Base-by-base conservation (phyloP, 2,329 filamentous ascomycete genomes). In the Neurospora crassa region DNA sequence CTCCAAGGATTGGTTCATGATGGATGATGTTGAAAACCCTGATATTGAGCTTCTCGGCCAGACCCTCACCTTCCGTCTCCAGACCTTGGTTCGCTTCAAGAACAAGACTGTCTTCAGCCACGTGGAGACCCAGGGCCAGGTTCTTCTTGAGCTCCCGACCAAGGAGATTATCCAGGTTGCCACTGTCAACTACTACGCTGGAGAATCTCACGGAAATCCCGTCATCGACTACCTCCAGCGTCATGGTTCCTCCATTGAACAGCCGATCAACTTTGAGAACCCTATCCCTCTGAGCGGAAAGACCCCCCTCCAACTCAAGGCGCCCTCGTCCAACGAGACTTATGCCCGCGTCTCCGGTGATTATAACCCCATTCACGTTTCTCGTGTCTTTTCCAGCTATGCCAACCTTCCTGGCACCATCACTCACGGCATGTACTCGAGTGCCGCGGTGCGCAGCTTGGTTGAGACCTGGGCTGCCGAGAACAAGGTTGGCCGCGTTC, bases 351-450 rank as follows among this genome's bases (percentile, higher is more conserved):
- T 99, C 20, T 99, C 96, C 69, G 96, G 96, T 67, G 96, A 99
- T 81, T 99, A 94, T 88, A 99, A 99, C 83, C 96, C 96, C 34
- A 99, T 99, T 74, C 96, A 99, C 85, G 96, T 99, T 67, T 97
- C 96, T 14, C 92, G 96, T 71, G 93, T 97, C 70, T 99, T 99
- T 83, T 92, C 96, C 41, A 93, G 90, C 83, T 99, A 98, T 78
- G 96, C 96, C 80, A 96, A 94, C 80, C 87, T 99, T 18, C 94
- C 94, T 1, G 96, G 96, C 68, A 99, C 96, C 67, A 99, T 99
- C 79, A 99, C 96, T 1, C 96, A 99, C 80, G 96, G 96, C 80
- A 99, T 99, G 96, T 99, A 98, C 86, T 96, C 95, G 1, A 98
- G 95, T 82, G 96, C 96, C 75, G 93, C 96, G 45, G 96, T 99